phyloP scores from a whole-genome alignment of 805 yeast genomes.

The Saturnispora serradocipensis region DNA sequence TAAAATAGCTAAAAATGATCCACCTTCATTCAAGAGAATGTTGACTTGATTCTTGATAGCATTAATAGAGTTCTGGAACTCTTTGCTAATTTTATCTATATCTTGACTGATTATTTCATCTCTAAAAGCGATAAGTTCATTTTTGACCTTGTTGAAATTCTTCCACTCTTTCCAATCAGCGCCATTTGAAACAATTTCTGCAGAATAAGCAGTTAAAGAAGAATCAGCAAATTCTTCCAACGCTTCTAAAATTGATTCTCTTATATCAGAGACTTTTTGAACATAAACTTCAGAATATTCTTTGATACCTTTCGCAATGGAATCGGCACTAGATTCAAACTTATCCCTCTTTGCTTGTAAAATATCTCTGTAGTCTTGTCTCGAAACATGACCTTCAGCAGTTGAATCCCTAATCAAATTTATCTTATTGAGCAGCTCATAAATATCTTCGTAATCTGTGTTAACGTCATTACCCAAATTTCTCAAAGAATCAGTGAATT shows the following conservation, averaged over 20 bases:
- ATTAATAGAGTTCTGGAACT: slow-evolving; percentile 24
- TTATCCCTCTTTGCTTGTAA: slow-evolving; percentile 27
- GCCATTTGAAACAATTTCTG: slow-evolving; percentile 40
- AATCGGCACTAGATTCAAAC: slow-evolving; percentile 26
- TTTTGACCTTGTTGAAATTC: slow-evolving; percentile 48
- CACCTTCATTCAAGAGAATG: slow-evolving; percentile 48
- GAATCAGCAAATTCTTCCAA: slow-evolving; percentile 69
- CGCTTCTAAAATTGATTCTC: slow-evolving; percentile 47
- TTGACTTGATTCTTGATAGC: slow-evolving; percentile 38
- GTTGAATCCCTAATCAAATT: slow-evolving; percentile 12
- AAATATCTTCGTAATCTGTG: slow-evolving; percentile 23
- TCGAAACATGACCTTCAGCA: slow-evolving; percentile 28
- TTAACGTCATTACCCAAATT: slow-evolving; percentile 23
- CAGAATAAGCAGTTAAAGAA: slow-evolving; percentile 54
- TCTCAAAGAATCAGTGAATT: slow-evolving; percentile 29
- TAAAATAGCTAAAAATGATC: slow-evolving; percentile 46
- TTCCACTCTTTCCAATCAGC: slow-evolving; percentile 52
- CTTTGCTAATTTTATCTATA: slow-evolving; percentile 25
- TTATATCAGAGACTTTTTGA: slow-evolving; percentile 23
- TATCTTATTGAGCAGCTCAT: slow-evolving; percentile 20
- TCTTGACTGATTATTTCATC: slow-evolving; percentile 37
- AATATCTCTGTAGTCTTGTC: slow-evolving; percentile 39
- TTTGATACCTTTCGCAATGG: slow-evolving; percentile 26
- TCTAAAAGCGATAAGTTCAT: slow-evolving; percentile 43
- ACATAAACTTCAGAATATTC: slow-evolving; percentile 27